Evolutionary conservation across 192 early-diverging fungal genomes (phyloP).

Genomic region (Backusella circina): DNA sequence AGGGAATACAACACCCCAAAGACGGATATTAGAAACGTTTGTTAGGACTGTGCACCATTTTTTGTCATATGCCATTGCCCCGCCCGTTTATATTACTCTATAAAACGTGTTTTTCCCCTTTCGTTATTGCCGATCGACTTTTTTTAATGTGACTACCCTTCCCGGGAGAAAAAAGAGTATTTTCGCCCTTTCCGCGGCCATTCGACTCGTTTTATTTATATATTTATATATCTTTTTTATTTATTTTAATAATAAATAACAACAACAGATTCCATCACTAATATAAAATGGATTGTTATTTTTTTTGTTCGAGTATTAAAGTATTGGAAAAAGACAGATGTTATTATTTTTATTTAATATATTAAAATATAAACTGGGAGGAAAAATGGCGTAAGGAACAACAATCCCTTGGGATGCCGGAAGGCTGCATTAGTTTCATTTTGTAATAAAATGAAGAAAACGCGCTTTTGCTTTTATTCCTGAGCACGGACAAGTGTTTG

Average conservation of each 20-base stretch:
- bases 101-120: slow-evolving; percentile 2
- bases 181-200: not conserved
- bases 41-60: not conserved
- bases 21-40: not conserved
- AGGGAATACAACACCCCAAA: slow-evolving; percentile 6
- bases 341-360: not conserved
- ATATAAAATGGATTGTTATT: not conserved
- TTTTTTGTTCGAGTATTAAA: not conserved
- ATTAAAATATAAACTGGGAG: slow-evolving; percentile 31
- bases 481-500: slow-evolving; percentile 44
- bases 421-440: slow-evolving; percentile 42
- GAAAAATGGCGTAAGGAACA: slow-evolving; percentile 32
- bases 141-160: not conserved
- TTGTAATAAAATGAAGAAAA: slow-evolving; percentile 36
- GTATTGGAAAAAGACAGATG: not conserved
- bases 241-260: not conserved
- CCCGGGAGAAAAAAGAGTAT: not conserved
- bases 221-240: too few relatives aligned
- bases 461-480: slow-evolving; percentile 29
- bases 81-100: not conserved
- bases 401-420: slow-evolving; percentile 49
- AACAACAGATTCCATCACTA: too few relatives aligned
- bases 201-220: not conserved
- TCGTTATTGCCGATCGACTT: not conserved
- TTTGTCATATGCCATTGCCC: not conserved